These are phyloP conservation scores for Lactarius indigo DNA, from an alignment of 768 basidiomycete genomes.

Conservation along the genomic window DNA sequence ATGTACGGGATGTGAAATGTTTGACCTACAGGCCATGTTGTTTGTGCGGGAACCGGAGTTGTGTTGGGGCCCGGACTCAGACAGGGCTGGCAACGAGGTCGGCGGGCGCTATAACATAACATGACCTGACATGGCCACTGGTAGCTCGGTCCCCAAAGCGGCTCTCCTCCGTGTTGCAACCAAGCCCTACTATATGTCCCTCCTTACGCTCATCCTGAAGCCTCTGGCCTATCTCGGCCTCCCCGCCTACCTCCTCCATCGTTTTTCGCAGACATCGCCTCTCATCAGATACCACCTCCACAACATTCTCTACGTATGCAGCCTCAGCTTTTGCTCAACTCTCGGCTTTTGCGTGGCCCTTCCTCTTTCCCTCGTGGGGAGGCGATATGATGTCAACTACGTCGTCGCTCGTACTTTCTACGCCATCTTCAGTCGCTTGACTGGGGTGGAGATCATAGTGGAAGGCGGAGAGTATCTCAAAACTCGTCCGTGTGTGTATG, in stretches of 20 bases:
- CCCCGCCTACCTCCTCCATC: conserved; percentile 62
- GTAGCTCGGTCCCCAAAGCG: conserved; percentile 21
- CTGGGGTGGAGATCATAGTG: conserved; percentile 69
- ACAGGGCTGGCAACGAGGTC: no score
- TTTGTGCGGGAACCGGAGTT: background rate
- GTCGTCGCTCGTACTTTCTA: conserved; percentile 86
- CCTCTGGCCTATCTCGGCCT: conserved; percentile 76
- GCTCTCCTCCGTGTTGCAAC: conserved; percentile 5
- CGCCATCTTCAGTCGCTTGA: conserved; percentile 51
- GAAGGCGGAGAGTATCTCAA: conserved; percentile 84
- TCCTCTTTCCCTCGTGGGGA: conserved; percentile 62
- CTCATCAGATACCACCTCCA: conserved; percentile 69
- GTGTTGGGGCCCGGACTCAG: background rate
- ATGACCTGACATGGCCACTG: conserved; percentile 17
- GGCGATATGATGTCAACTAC: conserved; percentile 74
- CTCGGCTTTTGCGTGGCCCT: conserved; percentile 67
- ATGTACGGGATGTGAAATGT: background rate
- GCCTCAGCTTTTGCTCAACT: conserved; percentile 62
- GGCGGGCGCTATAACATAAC: background rate
- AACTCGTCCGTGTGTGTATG: conserved; percentile 67
- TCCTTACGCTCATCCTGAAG: conserved; percentile 56
- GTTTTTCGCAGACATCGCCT: conserved; percentile 53
- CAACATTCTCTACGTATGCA: conserved; percentile 64
- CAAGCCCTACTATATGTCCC: conserved; percentile 48
- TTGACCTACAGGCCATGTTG: background rate